These are phyloP conservation scores for Coniochaeta sp. DNA, from an alignment of 2,329 filamentous ascomycete genomes.

Conservation along the genomic window DNA sequence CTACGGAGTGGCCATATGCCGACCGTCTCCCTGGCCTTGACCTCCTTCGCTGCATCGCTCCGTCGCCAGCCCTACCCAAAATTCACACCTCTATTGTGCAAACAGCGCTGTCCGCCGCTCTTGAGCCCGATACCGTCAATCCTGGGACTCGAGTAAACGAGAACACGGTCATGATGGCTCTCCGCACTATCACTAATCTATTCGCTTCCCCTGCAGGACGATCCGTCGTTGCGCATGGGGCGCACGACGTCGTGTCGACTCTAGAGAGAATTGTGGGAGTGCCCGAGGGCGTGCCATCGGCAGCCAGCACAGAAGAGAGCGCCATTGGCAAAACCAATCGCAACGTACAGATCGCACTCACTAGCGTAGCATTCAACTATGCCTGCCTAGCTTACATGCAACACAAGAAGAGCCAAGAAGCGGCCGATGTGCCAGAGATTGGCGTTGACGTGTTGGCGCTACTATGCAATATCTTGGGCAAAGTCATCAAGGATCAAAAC, in stretches of 20 bases:
- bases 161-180: conserved; percentile 83
- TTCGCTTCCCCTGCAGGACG: conserved; percentile 71
- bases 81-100: conserved; percentile 55
- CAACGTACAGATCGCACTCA: conserved; percentile 74
- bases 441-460: conserved; percentile 35
- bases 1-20: conserved; percentile 70
- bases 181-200: conserved; percentile 75
- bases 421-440: conserved; percentile 18
- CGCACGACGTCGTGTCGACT: conserved; percentile 51
- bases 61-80: conserved; percentile 58
- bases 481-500: conserved; percentile 55
- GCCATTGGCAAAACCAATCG: conserved; percentile 55
- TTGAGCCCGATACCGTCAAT: conserved; percentile 31
- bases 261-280: conserved; percentile 55
- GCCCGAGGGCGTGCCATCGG: conserved; percentile 5
- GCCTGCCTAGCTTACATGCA: conserved; percentile 58
- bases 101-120: conserved; percentile 29
- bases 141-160: conserved; percentile 39
- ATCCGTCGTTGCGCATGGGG: conserved; percentile 49
- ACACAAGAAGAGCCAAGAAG: conserved; percentile 29
- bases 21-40: conserved; percentile 81
- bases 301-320: conserved; percentile 34
- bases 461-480: conserved; percentile 46
- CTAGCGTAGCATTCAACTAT: conserved; percentile 80
- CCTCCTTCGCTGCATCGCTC: conserved; percentile 74